These are phyloP conservation scores for Durotheca rogersii DNA, from an alignment of 495 filamentous ascomycete genomes.

Conservation along the genomic window DNA sequence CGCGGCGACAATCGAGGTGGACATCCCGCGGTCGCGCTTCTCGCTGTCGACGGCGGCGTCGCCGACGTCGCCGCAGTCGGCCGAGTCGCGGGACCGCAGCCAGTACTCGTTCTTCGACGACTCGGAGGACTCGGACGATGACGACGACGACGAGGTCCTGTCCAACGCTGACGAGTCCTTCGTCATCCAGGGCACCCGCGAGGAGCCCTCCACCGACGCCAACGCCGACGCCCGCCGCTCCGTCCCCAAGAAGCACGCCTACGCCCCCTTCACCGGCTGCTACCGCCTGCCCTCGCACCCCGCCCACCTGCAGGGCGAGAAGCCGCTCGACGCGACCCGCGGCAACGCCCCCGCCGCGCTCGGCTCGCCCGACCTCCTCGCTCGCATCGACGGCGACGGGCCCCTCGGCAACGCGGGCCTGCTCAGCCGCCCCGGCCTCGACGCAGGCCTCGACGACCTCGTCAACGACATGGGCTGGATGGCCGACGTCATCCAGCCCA, in stretches of 20 bases:
- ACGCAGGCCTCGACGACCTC: constrained; percentile 45
- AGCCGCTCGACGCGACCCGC: constrained; percentile 11
- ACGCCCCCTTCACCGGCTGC: constrained; percentile 43
- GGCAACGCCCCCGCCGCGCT: constrained; percentile 17
- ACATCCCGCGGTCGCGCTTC: constrained; percentile 39
- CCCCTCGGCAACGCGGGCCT: constrained; percentile 30
- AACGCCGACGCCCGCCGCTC: constrained; percentile 1
- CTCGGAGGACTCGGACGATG: no score
- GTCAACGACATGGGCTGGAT: constrained; percentile 50
- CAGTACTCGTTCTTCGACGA: constrained; percentile 47
- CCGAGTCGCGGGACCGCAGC: constrained; percentile 25
- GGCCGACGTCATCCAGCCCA: constrained; percentile 41
- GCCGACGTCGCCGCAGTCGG: constrained; percentile 25
- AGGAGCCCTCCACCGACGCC: no score
- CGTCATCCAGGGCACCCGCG: constrained; percentile 14
- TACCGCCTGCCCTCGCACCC: constrained; percentile 42
- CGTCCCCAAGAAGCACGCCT: constrained; percentile 23
- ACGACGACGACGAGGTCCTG: constrained; percentile 35
- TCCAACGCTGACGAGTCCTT: constrained; percentile 20
- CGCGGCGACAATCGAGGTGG: constrained; percentile 1
- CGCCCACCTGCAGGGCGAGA: constrained; percentile 26
- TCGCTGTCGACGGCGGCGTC: constrained; percentile 40
- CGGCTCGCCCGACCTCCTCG: constrained; percentile 34
- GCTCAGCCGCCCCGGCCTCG: constrained; percentile 37
- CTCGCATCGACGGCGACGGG: constrained; percentile 31